These are phyloP conservation scores for Ophiostoma sp. DNA, from an alignment of 2,329 filamentous ascomycete species.

Conservation along the genomic window DNA sequence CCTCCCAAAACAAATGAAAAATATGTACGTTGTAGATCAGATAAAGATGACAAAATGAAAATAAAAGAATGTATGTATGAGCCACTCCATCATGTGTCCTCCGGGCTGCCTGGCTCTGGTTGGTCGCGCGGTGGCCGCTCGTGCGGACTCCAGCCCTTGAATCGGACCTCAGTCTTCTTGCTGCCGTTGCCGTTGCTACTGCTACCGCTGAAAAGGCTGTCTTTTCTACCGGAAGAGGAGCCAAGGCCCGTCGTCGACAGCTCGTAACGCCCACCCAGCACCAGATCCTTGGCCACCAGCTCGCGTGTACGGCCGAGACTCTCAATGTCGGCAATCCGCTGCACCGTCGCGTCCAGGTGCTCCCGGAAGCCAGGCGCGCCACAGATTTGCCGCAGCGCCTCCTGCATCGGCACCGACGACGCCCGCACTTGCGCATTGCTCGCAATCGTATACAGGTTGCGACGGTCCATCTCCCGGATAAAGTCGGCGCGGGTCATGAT, in stretches of 20 bases:
- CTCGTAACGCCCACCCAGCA: conserved; percentile 77
- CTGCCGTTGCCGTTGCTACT: conserved; percentile 5
- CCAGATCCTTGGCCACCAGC: conserved; percentile 91
- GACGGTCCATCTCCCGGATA: conserved; percentile 85
- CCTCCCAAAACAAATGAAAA: conserved; percentile 4
- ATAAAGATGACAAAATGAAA: not conserved
- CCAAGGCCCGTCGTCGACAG: conserved; percentile 42
- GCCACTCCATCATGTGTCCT: not conserved
- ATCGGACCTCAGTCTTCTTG: conserved; percentile 25
- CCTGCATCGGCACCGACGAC: conserved; percentile 94
- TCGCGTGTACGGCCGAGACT: conserved; percentile 91
- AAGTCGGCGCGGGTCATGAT: conserved; percentile 97
- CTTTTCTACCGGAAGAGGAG: not conserved
- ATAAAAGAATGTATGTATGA: not conserved
- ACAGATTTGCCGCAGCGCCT: conserved; percentile 85
- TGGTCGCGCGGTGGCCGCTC: conserved; percentile 27
- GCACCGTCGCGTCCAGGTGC: conserved; percentile 76
- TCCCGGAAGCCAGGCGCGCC: conserved; percentile 73
- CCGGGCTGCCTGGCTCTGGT: conserved; percentile 4
- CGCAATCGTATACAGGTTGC: conserved; percentile 95
- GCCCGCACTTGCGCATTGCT: conserved; percentile 83
- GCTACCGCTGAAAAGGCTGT: not conserved
- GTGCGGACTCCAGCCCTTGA: conserved; percentile 31
- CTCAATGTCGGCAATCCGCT: conserved; percentile 90
- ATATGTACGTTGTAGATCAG: not conserved